Conservation (phyloP, 495 filamentous ascomycete genomes). For the Neurospora sp. region DNA sequence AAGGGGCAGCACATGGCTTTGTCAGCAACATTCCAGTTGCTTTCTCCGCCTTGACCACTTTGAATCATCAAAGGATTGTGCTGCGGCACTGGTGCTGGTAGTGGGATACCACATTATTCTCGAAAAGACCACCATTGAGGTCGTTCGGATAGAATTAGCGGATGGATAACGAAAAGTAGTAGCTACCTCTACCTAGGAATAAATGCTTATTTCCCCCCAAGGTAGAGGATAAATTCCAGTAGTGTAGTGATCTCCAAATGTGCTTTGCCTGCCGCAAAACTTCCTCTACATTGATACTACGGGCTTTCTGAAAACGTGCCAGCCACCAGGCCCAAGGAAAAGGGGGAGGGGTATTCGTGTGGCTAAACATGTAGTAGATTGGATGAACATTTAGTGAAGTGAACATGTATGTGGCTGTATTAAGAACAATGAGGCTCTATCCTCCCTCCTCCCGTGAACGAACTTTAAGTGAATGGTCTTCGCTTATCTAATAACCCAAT, state of each 20-base stretch:
- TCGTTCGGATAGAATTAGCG: background rate
- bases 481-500: background rate
- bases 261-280: background rate
- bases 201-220: background rate
- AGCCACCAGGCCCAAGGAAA: background rate
- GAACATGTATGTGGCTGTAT: background rate
- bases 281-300: background rate
- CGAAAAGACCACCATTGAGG: background rate
- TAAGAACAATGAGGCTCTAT: background rate
- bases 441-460: background rate
- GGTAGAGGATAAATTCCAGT: background rate
- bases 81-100: background rate
- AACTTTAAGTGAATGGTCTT: background rate
- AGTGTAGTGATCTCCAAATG: background rate
- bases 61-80: rapidly evolving
- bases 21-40: background rate
- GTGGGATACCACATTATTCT: background rate
- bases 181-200: no score
- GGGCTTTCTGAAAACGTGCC: background rate
- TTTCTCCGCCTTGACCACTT: background rate
- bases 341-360: background rate
- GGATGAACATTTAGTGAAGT: background rate
- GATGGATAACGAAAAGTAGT: background rate
- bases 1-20: background rate
- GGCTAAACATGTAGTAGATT: background rate